Evolutionary conservation across 495 filamentous ascomycete species (phyloP), one percentile per base, ranked within the genome.

Genomic region (Neurospora intermedia): DNA sequence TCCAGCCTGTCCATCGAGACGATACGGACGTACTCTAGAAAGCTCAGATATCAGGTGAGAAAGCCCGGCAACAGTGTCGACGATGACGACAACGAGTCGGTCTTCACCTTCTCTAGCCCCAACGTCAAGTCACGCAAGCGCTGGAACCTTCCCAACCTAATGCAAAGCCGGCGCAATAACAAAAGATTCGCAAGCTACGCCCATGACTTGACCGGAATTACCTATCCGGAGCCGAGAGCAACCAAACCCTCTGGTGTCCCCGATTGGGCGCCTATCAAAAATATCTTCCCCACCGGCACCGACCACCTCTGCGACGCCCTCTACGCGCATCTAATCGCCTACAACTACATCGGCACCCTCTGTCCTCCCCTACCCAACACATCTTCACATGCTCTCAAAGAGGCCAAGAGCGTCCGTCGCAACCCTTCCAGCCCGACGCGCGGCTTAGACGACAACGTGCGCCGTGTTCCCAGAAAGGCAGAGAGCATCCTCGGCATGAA

Each of bases 251-350:
- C 54, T 16, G 73, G 45, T 15, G 76, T 73, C 59, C 74, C 78
- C 13, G 73, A 78, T n/a, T 85, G 84, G 83, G 70, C 74, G 1
- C 84, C 86, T 7, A 87, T 92, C 74, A 83, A 85, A 35, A 85
- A 83, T 20, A 88, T 91, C 31, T 92, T 91, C 71, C 87, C 88
- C 0, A 72, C 82, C 9, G 86, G 84, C 31, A 81, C 86, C 6
- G 85, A 89, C 70, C 85, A 84, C 71, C 78, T 89, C 6, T 86
- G 89, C 40, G 87, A 90, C 69, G 84, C 88, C 6, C 84, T 92
- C n/a, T 91, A 90, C 72, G 89, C 89, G 2, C 86, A 89, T 46
- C 75, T 92, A 27, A 82, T 91, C 23, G 89, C 87, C 0, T 88
- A 87, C 72, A 91, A 91, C 74, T 90, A 90, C 77, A 78, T 91